phyloP scores from a whole-genome alignment of 2,329 filamentous ascomycete genomes.

The Cercospora sesami region DNA sequence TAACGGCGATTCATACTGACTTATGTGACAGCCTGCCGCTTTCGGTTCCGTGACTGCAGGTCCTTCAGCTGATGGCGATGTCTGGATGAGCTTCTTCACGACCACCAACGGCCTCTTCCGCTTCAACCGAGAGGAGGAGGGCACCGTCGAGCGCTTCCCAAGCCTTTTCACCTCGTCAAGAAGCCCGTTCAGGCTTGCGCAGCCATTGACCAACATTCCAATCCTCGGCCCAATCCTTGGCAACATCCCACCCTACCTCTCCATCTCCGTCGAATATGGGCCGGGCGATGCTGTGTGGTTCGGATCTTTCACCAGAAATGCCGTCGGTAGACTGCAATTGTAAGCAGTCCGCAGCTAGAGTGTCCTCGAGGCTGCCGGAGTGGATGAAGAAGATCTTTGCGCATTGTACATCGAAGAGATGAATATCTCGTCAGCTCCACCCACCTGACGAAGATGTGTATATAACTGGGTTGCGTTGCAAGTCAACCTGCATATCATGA shows the following conservation, averaged over 20 bases:
- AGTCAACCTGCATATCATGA: background rate
- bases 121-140: conserved; percentile 13
- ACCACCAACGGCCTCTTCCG: conserved; percentile 16
- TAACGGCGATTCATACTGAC: background rate
- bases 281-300: conserved; percentile 21
- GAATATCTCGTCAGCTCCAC: background rate
- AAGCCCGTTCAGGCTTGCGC: background rate
- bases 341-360: background rate
- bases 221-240: conserved; percentile 13
- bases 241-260: conserved; percentile 21
- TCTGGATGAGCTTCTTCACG: conserved; percentile 27
- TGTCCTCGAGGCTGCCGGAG: no score
- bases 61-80: conserved; percentile 25
- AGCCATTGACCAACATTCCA: background rate
- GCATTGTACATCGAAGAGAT: background rate
- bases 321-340: conserved; percentile 11
- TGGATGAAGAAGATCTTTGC: background rate
- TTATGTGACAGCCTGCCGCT: conserved; percentile 7
- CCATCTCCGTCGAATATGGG: conserved; percentile 23
- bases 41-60: conserved; percentile 24
- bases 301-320: conserved; percentile 10
- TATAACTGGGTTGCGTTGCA: background rate
- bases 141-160: conserved; percentile 20
- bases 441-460: background rate
- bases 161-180: conserved; percentile 7